A percentile compares a stretch with the other conserved stretches of the same genome.
These are phyloP conservation scores for Phytopythium kandeliae DNA, from an alignment of 352 stramenopile species.

Conservation along the genomic window DNA sequence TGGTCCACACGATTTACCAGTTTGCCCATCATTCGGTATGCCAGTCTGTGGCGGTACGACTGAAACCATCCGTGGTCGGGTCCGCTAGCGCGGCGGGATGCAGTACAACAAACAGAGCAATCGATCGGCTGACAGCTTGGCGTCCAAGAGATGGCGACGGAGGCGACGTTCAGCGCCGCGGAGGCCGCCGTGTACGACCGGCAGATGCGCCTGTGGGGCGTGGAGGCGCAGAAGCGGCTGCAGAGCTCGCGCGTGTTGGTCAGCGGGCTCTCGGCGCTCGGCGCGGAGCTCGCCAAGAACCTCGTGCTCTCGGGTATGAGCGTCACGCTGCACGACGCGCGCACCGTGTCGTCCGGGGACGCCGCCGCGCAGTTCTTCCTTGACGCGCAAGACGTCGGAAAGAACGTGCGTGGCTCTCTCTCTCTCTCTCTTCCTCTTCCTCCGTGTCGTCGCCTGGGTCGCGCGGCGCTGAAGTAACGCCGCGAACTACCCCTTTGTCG, in stretches of 20 bases:
- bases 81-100: too few relatives aligned
- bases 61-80: too few relatives aligned
- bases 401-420: conserved; percentile 41
- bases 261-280: conserved; percentile 74
- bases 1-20: too few relatives aligned
- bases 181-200: conserved; percentile 97
- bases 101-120: too few relatives aligned
- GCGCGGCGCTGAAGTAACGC: too few relatives aligned
- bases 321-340: conserved; percentile 90
- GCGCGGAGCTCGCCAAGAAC: conserved; percentile 96
- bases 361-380: conserved; percentile 87
- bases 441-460: too few relatives aligned
- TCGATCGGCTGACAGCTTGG: too few relatives aligned
- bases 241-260: conserved; percentile 88
- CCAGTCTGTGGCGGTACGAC: too few relatives aligned
- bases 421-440: not conserved
- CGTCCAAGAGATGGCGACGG: conserved; percentile 3
- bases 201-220: conserved; percentile 98
- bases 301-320: conserved; percentile 94
- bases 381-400: conserved; percentile 48
- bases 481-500: too few relatives aligned
- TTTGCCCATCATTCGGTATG: too few relatives aligned
- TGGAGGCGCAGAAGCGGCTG: conserved; percentile 93
- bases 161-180: conserved; percentile 57
- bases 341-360: conserved; percentile 30